Evolutionary conservation across 2,329 filamentous ascomycete species (phyloP).

Genomic region (Clarireedia paspali): DNA sequence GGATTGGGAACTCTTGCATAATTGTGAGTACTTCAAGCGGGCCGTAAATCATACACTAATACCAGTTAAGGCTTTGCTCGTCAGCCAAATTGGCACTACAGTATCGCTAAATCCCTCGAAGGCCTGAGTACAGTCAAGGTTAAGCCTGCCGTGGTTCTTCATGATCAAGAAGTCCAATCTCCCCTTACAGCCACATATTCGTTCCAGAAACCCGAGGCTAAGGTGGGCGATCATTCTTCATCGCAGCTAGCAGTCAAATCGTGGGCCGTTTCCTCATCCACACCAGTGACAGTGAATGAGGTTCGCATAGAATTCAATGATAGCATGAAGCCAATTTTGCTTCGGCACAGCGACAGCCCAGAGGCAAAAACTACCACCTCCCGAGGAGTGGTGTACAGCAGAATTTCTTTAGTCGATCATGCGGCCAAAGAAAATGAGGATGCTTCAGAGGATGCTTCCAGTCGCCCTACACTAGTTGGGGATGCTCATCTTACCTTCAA

Average conservation of each 20-base stretch:
- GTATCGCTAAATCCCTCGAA: constrained; percentile 49
- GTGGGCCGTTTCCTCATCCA: constrained; percentile 44
- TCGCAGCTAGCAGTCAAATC: constrained; percentile 54
- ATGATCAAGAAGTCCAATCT: constrained; percentile 43
- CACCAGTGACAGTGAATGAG: constrained; percentile 43
- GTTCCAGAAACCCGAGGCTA: constrained; percentile 50
- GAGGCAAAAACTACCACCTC: neutral
- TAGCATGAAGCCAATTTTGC: constrained; percentile 45
- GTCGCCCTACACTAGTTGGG: constrained; percentile 40
- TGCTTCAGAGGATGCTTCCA: constrained; percentile 17
- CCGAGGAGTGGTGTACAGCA: constrained; percentile 11
- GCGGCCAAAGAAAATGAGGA: neutral
- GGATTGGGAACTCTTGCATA: constrained; percentile 58
- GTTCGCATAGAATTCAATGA: constrained; percentile 50
- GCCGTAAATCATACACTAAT: constrained; percentile 11
- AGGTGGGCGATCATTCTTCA: constrained; percentile 50
- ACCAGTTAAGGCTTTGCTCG: constrained; percentile 42
- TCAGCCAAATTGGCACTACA: constrained; percentile 52
- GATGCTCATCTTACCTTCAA: constrained; percentile 55
- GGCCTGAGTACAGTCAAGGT: constrained; percentile 35
- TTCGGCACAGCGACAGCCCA: constrained; percentile 31
- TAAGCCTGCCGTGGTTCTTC: constrained; percentile 44
- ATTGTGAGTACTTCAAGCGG: constrained; percentile 36
- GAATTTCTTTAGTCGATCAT: constrained; percentile 18
- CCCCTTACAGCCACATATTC: constrained; percentile 48